These are phyloP conservation scores for Chlorella variabilis DNA, from an alignment of 163 green algal genomes.

Conservation along the genomic window DNA sequence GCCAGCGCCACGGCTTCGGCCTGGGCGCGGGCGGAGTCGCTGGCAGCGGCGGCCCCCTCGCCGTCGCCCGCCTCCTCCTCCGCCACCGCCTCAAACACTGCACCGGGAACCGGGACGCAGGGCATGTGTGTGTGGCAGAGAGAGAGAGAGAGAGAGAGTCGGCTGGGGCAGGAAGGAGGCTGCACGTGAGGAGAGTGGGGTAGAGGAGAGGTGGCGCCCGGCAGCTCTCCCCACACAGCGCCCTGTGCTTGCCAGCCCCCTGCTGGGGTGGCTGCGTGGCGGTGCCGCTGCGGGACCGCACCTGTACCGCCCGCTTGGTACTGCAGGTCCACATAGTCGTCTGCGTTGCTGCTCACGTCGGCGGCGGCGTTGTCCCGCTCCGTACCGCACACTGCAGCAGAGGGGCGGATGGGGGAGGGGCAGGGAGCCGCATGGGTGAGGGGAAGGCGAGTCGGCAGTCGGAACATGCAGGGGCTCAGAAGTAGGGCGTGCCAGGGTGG, in stretches of 20 bases:
- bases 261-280: too few species aligned
- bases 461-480: too few species aligned
- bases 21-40: neutral
- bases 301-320: neutral
- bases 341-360: constrained; percentile 22
- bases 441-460: too few species aligned
- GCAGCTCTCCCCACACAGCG: neutral
- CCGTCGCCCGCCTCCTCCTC: neutral
- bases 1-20: constrained; percentile 1
- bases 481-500: too few species aligned
- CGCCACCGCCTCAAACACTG: neutral
- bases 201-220: too few species aligned
- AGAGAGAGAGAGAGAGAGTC: too few species aligned
- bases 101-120: too few species aligned
- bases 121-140: too few species aligned
- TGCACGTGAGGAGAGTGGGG: too few species aligned
- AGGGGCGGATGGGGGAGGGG: neutral
- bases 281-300: neutral
- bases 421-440: too few species aligned
- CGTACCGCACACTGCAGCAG: constrained; percentile 37
- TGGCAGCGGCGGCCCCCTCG: neutral
- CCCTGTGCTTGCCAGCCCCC: too few species aligned
- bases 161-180: too few species aligned
- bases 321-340: constrained; percentile 22
- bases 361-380: constrained; percentile 15